These are phyloP conservation scores for Xanthoconium purpureum DNA, from an alignment of 768 basidiomycete species.

Conservation along the genomic window DNA sequence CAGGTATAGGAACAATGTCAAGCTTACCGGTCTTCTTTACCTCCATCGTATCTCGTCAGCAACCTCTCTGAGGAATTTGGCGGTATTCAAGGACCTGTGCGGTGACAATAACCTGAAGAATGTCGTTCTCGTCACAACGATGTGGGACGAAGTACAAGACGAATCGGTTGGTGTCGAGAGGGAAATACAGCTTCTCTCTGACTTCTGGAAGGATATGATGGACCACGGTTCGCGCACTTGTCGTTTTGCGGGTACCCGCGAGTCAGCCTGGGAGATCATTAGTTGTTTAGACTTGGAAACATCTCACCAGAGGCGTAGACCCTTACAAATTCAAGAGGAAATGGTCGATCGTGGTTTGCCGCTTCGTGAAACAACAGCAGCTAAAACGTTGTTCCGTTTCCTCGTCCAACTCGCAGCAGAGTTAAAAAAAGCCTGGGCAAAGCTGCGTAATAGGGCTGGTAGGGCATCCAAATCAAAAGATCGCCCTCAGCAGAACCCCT, in stretches of 20 bases:
- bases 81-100: conserved; percentile 1
- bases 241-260: not conserved
- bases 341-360: no score
- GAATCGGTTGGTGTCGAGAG: conserved; percentile 2
- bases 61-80: conserved; percentile 5
- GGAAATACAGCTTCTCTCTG: conserved; percentile 10
- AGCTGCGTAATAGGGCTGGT: not conserved
- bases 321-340: no score
- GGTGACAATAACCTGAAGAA: conserved; percentile 11
- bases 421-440: not conserved
- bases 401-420: not conserved
- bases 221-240: no score
- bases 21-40: no score
- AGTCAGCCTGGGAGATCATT: conserved; percentile 17
- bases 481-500: not conserved
- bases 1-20: no score
- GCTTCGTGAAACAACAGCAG: conserved; percentile 12
- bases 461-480: not conserved
- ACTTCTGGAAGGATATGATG: conserved; percentile 17
- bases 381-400: conserved; percentile 13
- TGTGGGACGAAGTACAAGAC: not conserved
- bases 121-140: conserved; percentile 16
- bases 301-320: not conserved
- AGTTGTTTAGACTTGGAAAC: not conserved
- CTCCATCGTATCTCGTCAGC: conserved; percentile 13